phyloP scores from a whole-genome alignment of 768 basidiomycete species.

The Pilatotrama ljubarskyi region DNA sequence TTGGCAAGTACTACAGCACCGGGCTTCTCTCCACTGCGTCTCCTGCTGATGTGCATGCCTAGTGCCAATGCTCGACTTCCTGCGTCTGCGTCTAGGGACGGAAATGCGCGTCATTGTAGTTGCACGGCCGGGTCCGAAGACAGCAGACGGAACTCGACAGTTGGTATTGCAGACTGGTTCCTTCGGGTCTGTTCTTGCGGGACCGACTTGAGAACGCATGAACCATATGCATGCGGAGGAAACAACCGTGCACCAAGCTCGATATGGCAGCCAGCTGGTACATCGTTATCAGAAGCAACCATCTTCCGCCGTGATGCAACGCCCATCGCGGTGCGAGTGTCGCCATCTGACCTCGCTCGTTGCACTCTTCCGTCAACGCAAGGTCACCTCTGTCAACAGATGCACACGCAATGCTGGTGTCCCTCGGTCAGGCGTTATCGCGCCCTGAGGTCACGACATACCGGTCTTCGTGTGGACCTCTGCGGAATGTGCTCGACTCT shows the following conservation, averaged over 20 bases:
- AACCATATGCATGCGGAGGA: neutral
- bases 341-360: neutral
- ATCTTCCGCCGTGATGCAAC: neutral
- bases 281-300: neutral
- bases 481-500: neutral
- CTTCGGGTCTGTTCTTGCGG: neutral
- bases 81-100: too few relatives aligned
- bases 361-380: neutral
- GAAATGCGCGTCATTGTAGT: too few relatives aligned
- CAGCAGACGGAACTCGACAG: too few relatives aligned
- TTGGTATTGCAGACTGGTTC: too few relatives aligned
- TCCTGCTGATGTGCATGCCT: too few relatives aligned
- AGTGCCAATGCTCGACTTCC: too few relatives aligned
- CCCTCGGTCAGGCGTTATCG: neutral
- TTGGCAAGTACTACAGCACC: too few relatives aligned
- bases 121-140: too few relatives aligned
- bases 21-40: too few relatives aligned
- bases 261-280: neutral
- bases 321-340: neutral
- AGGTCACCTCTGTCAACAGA: neutral
- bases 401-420: neutral
- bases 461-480: neutral
- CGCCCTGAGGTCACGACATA: slow-evolving; percentile 1
- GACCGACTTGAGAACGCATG: neutral
- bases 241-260: neutral